Evolutionary conservation across 1,284 basidiomycete genomes (phyloP).

Genomic region (Gymnopus androsaceus): DNA sequence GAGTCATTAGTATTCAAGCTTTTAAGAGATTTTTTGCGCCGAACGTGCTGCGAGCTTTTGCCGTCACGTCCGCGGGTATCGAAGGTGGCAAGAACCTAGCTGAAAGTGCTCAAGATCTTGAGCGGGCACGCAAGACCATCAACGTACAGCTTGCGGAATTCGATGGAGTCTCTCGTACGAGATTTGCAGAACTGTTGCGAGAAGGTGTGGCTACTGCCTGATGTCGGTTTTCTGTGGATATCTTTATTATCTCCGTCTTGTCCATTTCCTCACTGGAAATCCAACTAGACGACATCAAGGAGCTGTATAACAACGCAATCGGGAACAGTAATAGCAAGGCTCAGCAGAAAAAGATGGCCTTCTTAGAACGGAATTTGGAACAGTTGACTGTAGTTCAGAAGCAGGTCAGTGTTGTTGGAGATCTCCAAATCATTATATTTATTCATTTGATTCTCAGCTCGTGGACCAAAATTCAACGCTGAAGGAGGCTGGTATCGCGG

Average conservation of each 20-base stretch:
- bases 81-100: constrained; percentile 96
- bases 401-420: constrained; percentile 64
- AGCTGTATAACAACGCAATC: constrained; percentile 99
- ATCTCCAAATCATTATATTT: not conserved
- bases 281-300: constrained; percentile 97
- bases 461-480: constrained; percentile 98
- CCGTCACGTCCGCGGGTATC: constrained; percentile 93
- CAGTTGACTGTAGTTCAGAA: constrained; percentile 96
- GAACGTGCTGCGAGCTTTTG: constrained; percentile 97
- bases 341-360: constrained; percentile 99
- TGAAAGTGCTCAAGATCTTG: constrained; percentile 95
- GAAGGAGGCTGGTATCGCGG: constrained; percentile 96
- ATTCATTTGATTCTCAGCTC: constrained; percentile 64
- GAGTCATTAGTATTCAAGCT: no score
- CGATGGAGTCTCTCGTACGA: constrained; percentile 95
- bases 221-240: constrained; percentile 9
- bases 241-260: constrained; percentile 33
- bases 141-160: constrained; percentile 97
- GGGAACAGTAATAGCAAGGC: constrained; percentile 97
- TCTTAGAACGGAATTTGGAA: constrained; percentile 96
- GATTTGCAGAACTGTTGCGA: constrained; percentile 99
- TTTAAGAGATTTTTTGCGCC: no score
- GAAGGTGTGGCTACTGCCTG: constrained; percentile 67
- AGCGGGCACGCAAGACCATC: constrained; percentile 95
- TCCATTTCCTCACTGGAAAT: constrained; percentile 99